Evolutionary conservation across 345 rosid genomes (phyloP).

Genomic region (Acer negundo): DNA sequence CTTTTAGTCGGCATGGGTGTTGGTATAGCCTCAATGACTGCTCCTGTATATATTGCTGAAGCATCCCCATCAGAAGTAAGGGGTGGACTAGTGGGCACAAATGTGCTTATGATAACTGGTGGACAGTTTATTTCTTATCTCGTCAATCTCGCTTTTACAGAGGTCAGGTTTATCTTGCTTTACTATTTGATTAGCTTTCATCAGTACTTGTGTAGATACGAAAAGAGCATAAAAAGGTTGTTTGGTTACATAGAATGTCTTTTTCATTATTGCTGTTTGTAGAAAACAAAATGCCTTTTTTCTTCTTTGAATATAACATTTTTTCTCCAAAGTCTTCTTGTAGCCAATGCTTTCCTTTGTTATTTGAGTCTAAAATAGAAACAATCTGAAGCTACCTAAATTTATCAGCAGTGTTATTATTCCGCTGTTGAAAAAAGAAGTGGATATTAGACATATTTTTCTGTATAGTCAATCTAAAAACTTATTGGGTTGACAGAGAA

Average conservation of each 20-base stretch:
- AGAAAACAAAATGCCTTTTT: neutral
- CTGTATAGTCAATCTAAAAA: neutral
- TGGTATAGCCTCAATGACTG: constrained; percentile 93
- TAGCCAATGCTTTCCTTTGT: neutral
- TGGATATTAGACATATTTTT: neutral
- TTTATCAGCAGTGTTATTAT: neutral
- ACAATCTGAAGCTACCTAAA: neutral
- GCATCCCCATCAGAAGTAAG: constrained; percentile 97
- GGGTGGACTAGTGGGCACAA: constrained; percentile 98
- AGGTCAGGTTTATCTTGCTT: constrained; percentile 56
- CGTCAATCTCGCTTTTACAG: constrained; percentile 86
- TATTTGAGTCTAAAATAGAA: neutral
- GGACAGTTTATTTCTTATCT: constrained; percentile 98
- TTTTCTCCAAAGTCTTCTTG: neutral
- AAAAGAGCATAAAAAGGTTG: neutral
- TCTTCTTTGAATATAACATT: neutral
- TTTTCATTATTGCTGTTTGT: neutral
- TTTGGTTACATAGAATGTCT: neutral
- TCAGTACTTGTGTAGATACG: neutral
- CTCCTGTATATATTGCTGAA: constrained; percentile 98
- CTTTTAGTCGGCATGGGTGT: constrained; percentile 87
- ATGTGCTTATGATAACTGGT: constrained; percentile 95
- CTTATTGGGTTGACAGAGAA: neutral
- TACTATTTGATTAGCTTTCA: constrained; percentile 2
- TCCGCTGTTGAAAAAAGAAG: neutral